Percentiles rank a stretch among this genome's conserved stretches.
phyloP scores from a whole-genome alignment of 257 asterid genomes.

The Plantago ovata region DNA sequence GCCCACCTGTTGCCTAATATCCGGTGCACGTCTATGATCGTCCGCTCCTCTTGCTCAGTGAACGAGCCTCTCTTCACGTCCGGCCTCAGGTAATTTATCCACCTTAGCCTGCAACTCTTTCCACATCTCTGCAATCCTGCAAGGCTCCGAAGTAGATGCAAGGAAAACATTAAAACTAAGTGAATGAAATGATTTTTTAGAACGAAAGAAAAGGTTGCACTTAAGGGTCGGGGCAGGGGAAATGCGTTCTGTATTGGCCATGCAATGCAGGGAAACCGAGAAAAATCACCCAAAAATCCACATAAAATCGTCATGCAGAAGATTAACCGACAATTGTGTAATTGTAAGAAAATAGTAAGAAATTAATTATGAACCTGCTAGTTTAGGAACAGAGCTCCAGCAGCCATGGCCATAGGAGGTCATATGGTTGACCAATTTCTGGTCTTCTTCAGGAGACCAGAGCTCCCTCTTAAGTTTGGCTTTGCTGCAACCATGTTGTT shows the following conservation, averaged over 20 bases:
- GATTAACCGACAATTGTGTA: too few relatives aligned
- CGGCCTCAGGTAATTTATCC: constrained; percentile 92
- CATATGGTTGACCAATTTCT: constrained; percentile 66
- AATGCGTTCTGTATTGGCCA: too few relatives aligned
- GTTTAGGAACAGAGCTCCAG: constrained; percentile 92
- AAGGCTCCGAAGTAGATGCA: too few relatives aligned
- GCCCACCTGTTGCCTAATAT: constrained; percentile 95
- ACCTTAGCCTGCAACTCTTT: constrained; percentile 84
- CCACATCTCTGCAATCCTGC: constrained; percentile 92
- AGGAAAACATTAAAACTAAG: not conserved
- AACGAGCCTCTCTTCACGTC: constrained; percentile 90
- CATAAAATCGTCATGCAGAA: too few relatives aligned
- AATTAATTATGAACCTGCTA: too few relatives aligned
- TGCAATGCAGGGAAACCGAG: too few relatives aligned
- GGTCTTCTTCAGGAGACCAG: constrained; percentile 98
- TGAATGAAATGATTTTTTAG: too few relatives aligned
- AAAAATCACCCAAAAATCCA: too few relatives aligned
- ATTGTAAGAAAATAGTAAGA: too few relatives aligned
- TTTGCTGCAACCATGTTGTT: constrained; percentile 91
- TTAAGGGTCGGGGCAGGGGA: too few relatives aligned
- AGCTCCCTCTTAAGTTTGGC: constrained; percentile 90
- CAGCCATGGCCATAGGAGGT: constrained; percentile 79
- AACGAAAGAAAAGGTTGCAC: too few relatives aligned
- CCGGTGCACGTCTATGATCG: constrained; percentile 77
- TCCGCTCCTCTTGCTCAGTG: constrained; percentile 71